Evolutionary conservation across 345 rosid species (phyloP), one percentile per base, ranked within the genome.

Genomic region (Alliaria petiolata): DNA sequence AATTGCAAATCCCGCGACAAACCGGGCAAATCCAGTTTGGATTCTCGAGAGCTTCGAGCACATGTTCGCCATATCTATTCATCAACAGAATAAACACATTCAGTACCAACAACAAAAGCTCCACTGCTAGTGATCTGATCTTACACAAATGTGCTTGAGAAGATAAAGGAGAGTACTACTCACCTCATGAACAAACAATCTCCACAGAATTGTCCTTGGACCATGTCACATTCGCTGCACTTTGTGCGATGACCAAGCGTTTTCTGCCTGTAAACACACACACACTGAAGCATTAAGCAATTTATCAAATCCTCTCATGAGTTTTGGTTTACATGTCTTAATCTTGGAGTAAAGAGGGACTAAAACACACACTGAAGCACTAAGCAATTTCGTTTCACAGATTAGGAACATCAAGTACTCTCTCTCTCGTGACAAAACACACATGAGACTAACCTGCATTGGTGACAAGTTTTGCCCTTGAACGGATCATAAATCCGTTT

Each of bases 131-230:
- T n/a, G n/a, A n/a, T n/a, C n/a, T 69, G 46, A 51, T 33, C 36
- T 62, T 64, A 39, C 17, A 6, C 28, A 36, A 3, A 57, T 57
- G 44, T 35, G 62, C 9, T 20, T 36, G 8, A 54, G 40, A 7
- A 20, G 17, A 38, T 12, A 38, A 36, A 57, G 12, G 15, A 62
- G 50, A 19, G 14, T 50, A 22, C 25, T n/a, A 40, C 10, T 14
- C 38, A 86, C 97, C 98, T 91, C 95, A 86, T 89, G 67, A 73
- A 84, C 87, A 93, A 81, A 77, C 98, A 93, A 80, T 91, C 98
- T 47, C 96, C 96, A 69, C 97, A 93, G 70, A 91, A 91, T 58
- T 93, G 97, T 67, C 98, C 97, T 77, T 84, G 96, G 16, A 89
- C 92, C 82, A 79, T 13, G 51, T 79, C 50, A 71, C 98, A 93